Evolutionary conservation across 2,329 filamentous ascomycete genomes (phyloP), one percentile per base, ranked within the genome.

Genomic region (Sporothrix brunneoviolacea): DNA sequence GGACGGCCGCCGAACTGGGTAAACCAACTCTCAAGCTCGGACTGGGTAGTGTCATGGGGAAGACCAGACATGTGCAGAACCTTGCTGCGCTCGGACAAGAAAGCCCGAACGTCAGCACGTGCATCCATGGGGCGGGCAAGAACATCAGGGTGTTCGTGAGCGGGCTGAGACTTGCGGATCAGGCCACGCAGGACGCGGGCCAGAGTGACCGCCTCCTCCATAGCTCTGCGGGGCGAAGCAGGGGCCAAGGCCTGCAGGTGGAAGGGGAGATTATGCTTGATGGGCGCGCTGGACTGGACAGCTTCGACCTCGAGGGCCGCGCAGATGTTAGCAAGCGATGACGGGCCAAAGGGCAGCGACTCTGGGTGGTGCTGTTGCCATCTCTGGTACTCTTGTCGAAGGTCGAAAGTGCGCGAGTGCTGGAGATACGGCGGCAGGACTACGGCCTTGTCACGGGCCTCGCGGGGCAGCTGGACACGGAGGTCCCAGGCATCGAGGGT

Each of bases 301-400:
- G 94, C 91, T 70, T 98, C 93, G 42, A 98, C 93, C 71, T 98
- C 93, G 48, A 98, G 83, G 49, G 93, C 93, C 57, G 93, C 93
- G 73, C 93, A 98, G 67, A 98, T 98, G 70, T 97, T 97, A 61
- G 91, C 86, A 58, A 98, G 79, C 68, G 93, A 94, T 53, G 89
- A 95, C 44, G 93, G 91, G 16, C 91, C 93, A 64, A 97, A 98
- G 3, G 93, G 91, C 49, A 98, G 79, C 51, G 91, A 96, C 73
- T 98, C 93, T 35, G 93, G 93, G 64, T 98, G 93, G 69, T 97
- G 91, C 63, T 94, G 89, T 71, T 97, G 93, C 91, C 93, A 98
- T 66, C 91, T 82, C 73, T 96, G 91, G 68, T 98, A 98, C 72
- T 98, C 93, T 62, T 90, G 95, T 57, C 93, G 87, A 52, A 98